Evolutionary conservation across 148 eudicot species (phyloP).

Genomic region (Rhododendron henanense): DNA sequence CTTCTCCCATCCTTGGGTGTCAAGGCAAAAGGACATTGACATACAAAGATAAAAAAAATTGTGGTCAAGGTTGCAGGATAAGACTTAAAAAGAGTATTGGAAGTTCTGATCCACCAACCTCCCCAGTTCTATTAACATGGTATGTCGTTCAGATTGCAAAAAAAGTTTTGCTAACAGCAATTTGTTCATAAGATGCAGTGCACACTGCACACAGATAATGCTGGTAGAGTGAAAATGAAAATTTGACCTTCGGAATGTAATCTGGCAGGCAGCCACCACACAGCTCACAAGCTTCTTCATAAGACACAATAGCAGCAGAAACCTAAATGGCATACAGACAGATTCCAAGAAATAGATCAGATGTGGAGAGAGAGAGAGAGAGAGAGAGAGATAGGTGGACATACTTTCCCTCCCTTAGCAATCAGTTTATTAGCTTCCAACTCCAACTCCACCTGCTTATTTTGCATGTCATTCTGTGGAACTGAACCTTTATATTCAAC

Average conservation of each 20-base stretch:
- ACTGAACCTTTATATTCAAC: conserved; percentile 81
- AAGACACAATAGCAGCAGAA: conserved; percentile 45
- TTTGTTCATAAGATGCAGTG: not conserved
- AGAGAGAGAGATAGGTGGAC: not conserved
- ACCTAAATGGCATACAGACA: conserved; percentile 35
- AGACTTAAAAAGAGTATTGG: not conserved
- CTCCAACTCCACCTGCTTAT: conserved; percentile 57
- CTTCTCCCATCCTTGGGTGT: not conserved
- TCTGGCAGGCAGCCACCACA: conserved; percentile 85
- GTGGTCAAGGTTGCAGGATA: not conserved
- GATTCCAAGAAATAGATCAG: not conserved
- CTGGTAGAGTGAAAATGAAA: not conserved
- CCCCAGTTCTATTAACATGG: not conserved
- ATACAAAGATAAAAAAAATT: not conserved
- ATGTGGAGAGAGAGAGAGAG: not conserved
- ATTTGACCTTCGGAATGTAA: conserved; percentile 69
- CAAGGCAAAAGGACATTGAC: not conserved
- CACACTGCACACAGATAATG: not conserved
- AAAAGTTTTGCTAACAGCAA: not conserved
- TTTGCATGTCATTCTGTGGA: conserved; percentile 53
- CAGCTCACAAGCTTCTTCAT: conserved; percentile 61
- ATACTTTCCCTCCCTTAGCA: conserved; percentile 63
- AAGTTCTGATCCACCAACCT: not conserved
- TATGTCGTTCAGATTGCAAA: not conserved
- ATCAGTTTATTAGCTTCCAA: conserved; percentile 52